These are phyloP conservation scores for Boletus subluridellus DNA, from an alignment of 1,284 basidiomycete genomes.

Conservation along the genomic window DNA sequence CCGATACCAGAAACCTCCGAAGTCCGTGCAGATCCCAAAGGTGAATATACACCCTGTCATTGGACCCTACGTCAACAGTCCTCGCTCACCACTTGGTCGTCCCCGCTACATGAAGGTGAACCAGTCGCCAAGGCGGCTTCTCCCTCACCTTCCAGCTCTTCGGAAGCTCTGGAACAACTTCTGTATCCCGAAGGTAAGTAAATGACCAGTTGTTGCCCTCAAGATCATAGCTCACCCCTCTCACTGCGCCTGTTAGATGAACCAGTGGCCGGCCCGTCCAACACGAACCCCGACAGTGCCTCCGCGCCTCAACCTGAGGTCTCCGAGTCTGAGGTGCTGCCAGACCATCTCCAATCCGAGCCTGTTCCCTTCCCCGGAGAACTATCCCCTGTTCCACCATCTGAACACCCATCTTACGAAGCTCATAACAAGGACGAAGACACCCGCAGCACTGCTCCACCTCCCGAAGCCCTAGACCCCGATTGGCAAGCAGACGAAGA, in stretches of 20 bases:
- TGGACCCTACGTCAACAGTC: not conserved
- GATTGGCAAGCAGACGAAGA: constrained; percentile 4
- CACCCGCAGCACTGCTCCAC: not conserved
- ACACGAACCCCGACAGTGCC: not conserved
- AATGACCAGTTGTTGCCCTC: not conserved
- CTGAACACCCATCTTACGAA: not conserved
- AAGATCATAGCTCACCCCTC: not conserved
- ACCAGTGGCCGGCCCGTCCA: constrained; percentile 1
- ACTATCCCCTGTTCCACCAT: not conserved
- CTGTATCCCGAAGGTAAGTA: constrained; percentile 19
- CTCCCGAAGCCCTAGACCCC: not conserved
- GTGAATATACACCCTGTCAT: not conserved
- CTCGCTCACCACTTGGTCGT: not conserved
- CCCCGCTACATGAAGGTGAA: constrained; percentile 5
- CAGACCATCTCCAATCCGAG: not conserved
- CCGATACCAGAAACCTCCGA: not conserved
- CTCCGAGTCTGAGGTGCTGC: not conserved
- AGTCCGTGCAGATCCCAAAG: constrained; percentile 4
- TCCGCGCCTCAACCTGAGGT: not conserved
- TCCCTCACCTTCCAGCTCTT: constrained; percentile 11
- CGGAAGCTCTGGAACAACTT: constrained; percentile 16
- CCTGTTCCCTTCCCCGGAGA: not conserved
- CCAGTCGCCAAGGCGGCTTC: not conserved
- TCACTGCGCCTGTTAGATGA: constrained; percentile 10
- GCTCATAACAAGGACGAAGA: not conserved